A percentile compares a stretch with the other conserved stretches of the same genome.
Conservation (phyloP, 2,329 filamentous ascomycete genomes). For the Claviceps digitariae region DNA sequence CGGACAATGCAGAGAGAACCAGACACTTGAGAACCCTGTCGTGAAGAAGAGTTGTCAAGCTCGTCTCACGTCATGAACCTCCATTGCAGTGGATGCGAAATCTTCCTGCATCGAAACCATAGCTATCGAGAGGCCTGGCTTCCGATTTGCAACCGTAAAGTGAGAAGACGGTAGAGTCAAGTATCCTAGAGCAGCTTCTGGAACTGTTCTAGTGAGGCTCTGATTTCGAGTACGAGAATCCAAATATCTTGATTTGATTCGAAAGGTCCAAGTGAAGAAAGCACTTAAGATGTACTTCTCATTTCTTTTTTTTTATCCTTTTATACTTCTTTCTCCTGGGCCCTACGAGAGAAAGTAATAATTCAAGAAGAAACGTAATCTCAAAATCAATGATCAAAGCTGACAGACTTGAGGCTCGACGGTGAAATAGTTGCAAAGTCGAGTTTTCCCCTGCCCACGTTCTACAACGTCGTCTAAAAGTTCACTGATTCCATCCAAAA, state of each 20-base stretch:
- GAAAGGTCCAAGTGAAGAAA: conserved; percentile 4
- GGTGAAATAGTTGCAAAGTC: conserved; percentile 22
- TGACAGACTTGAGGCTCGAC: conserved; percentile 18
- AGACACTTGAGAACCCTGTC: too few species aligned
- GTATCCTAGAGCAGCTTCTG: neutral
- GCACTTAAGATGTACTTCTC: neutral
- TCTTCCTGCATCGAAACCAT: too few species aligned
- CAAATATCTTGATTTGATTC: conserved; percentile 9
- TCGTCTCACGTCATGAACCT: neutral
- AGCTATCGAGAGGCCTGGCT: too few species aligned
- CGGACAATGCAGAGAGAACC: too few species aligned
- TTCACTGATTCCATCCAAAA: conserved; percentile 24
- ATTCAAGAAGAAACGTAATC: neutral
- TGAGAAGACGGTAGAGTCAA: neutral
- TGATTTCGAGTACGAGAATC: conserved; percentile 8
- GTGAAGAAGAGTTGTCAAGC: too few species aligned
- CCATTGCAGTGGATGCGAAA: too few species aligned
- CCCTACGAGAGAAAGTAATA: too few species aligned
- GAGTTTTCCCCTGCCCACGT: conserved; percentile 27
- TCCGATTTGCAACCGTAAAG: neutral
- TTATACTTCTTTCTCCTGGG: neutral
- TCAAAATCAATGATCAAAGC: neutral
- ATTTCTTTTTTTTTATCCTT: too few species aligned
- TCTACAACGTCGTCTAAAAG: conserved; percentile 21
- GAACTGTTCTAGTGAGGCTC: conserved; percentile 14